These are phyloP conservation scores for Trypanosoma scelopori DNA, from an alignment of 208 protist species.

Conservation along the genomic window DNA sequence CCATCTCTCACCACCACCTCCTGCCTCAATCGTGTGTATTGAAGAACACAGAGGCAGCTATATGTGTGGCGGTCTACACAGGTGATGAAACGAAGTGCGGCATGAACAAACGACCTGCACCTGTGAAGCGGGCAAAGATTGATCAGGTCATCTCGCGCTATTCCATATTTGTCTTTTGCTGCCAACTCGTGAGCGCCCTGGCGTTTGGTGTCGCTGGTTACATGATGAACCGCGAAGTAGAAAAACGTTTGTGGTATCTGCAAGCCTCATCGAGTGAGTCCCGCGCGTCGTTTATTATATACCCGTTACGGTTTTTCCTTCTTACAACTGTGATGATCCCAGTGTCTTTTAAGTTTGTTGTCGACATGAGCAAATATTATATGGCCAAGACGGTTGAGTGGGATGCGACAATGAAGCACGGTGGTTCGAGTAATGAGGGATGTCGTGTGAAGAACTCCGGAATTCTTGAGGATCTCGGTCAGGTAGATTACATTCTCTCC, in stretches of 20 bases:
- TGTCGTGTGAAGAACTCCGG: constrained; percentile 83
- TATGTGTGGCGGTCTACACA: constrained; percentile 94
- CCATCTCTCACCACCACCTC: constrained; percentile 67
- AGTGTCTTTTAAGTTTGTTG: constrained; percentile 95
- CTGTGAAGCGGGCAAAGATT: constrained; percentile 93
- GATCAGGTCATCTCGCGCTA: constrained; percentile 87
- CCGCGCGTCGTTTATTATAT: constrained; percentile 59
- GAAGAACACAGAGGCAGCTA: constrained; percentile 75
- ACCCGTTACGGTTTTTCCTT: constrained; percentile 93
- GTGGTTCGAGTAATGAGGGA: constrained; percentile 24
- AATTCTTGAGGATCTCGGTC: constrained; percentile 93
- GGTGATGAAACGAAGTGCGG: constrained; percentile 95
- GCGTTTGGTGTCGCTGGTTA: constrained; percentile 86
- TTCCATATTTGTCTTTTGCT: constrained; percentile 87
- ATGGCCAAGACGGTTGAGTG: constrained; percentile 91
- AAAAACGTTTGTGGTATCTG: constrained; percentile 72
- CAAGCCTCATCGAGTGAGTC: constrained; percentile 36
- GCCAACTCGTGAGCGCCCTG: constrained; percentile 79
- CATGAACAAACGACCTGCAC: constrained; percentile 87
- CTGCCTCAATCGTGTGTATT: constrained; percentile 88
- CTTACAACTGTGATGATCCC: constrained; percentile 97
- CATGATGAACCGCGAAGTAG: constrained; percentile 40
- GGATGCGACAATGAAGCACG: constrained; percentile 89
- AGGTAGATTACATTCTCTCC: constrained; percentile 93
- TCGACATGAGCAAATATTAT: constrained; percentile 94